Percentiles rank a stretch among this genome's conserved stretches.
Evolutionary conservation across 495 filamentous ascomycete genomes (phyloP).

Genomic region (Clavariopsis aquatica): DNA sequence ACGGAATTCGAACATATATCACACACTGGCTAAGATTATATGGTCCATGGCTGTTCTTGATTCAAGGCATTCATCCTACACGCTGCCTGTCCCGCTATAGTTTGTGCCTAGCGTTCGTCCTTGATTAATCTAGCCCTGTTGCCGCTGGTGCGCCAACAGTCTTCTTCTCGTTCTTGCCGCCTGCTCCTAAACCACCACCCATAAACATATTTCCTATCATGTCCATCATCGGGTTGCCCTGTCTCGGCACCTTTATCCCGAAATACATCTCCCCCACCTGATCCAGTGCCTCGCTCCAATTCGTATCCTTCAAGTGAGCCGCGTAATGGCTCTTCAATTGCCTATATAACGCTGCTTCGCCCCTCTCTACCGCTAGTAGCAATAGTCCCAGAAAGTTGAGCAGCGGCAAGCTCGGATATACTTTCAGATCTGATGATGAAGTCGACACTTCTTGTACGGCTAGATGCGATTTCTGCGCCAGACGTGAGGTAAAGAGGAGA

Average conservation of each 20-base stretch:
- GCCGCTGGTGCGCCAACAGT: slow-evolving; percentile 44
- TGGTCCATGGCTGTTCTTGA: too few relatives aligned
- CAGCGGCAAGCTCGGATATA: slow-evolving; percentile 85
- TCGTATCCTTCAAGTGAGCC: slow-evolving; percentile 68
- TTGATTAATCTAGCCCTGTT: slow-evolving; percentile 55
- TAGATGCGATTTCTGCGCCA: slow-evolving; percentile 69
- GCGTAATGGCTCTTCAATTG: slow-evolving; percentile 81
- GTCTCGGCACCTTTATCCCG: slow-evolving; percentile 82
- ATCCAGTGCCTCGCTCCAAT: slow-evolving; percentile 82
- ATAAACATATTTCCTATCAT: slow-evolving; percentile 94
- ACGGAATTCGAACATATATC: background rate
- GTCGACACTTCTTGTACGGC: slow-evolving; percentile 80
- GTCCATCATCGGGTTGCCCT: slow-evolving; percentile 87
- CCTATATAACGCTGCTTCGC: slow-evolving; percentile 75
- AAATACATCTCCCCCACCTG: slow-evolving; percentile 97
- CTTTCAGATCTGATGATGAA: slow-evolving; percentile 67
- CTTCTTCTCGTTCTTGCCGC: slow-evolving; percentile 38
- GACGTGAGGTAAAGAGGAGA: slow-evolving; percentile 72
- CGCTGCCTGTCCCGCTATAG: slow-evolving; percentile 4
- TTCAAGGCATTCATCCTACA: background rate
- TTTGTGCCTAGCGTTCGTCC: background rate
- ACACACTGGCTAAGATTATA: too few relatives aligned
- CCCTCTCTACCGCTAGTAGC: slow-evolving; percentile 79
- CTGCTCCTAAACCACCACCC: slow-evolving; percentile 44
- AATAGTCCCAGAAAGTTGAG: slow-evolving; percentile 90